phyloP scores from a whole-genome alignment of 2,329 filamentous ascomycete species.

The Tolypocladium nubicola region DNA sequence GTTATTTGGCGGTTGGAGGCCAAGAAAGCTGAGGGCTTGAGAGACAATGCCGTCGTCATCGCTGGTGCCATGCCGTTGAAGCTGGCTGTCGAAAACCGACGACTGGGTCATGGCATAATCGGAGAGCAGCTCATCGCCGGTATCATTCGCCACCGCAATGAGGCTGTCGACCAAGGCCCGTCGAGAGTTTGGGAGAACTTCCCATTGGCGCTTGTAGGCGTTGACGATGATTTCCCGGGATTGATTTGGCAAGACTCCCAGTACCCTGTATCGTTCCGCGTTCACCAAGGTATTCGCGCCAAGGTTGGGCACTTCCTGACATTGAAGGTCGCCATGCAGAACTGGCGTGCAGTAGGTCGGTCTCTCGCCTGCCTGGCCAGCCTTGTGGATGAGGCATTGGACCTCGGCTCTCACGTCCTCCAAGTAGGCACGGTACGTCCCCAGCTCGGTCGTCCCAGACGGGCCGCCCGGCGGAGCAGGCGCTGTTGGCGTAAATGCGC shows the following conservation, averaged over 20 bases:
- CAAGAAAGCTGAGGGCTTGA: conserved; percentile 23
- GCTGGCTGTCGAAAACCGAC: conserved; percentile 27
- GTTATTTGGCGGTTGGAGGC: conserved; percentile 22
- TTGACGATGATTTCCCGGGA: conserved; percentile 22
- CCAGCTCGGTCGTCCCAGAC: conserved; percentile 23
- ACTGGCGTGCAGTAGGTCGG: conserved; percentile 17
- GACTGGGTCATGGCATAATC: conserved; percentile 27
- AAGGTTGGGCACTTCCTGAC: conserved; percentile 17
- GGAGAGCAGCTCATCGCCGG: conserved; percentile 21
- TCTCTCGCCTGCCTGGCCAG: conserved; percentile 17
- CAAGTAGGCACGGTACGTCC: conserved; percentile 34
- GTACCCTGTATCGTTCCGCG: conserved; percentile 20
- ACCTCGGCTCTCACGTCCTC: conserved; percentile 40
- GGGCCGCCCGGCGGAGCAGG: conserved; percentile 22
- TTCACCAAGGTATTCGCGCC: conserved; percentile 17
- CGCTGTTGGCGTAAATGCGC: conserved; percentile 22
- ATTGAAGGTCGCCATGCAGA: conserved; percentile 21
- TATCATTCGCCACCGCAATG: conserved; percentile 22
- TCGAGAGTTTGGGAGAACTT: conserved; percentile 19
- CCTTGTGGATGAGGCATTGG: conserved; percentile 29
- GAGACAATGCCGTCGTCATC: conserved; percentile 20
- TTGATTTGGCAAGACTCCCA: conserved; percentile 27
- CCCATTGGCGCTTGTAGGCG: conserved; percentile 30
- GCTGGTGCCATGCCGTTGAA: conserved; percentile 12
- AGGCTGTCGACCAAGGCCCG: conserved; percentile 21